Percentiles rank a stretch among this genome's conserved stretches.
These are phyloP conservation scores for Yamadazyma philogaea DNA, from an alignment of 805 yeast genomes.

Conservation along the genomic window DNA sequence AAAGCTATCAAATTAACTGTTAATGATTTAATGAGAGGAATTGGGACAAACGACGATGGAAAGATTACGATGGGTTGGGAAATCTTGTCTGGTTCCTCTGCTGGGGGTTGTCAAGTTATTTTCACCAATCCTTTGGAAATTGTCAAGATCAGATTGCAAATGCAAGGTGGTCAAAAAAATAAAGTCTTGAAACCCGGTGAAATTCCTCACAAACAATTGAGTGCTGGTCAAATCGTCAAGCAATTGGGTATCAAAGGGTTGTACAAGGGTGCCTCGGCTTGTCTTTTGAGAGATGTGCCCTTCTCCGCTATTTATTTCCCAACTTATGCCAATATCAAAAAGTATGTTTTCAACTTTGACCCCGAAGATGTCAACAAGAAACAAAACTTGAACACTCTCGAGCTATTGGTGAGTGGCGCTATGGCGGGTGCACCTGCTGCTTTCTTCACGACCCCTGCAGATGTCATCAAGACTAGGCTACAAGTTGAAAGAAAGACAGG, in stretches of 20 bases:
- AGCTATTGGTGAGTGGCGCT: constrained; percentile 83
- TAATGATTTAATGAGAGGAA: constrained; percentile 79
- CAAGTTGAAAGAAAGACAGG: constrained; percentile 80
- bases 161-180: constrained; percentile 69
- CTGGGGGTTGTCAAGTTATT: constrained; percentile 95
- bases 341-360: constrained; percentile 76
- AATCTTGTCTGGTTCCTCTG: constrained; percentile 83
- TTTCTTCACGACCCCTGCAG: constrained; percentile 92
- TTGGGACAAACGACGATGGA: constrained; percentile 51
- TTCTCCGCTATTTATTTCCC: constrained; percentile 97
- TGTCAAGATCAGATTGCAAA: constrained; percentile 91
- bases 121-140: constrained; percentile 96
- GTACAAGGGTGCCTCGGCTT: constrained; percentile 89
- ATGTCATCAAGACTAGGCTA: constrained; percentile 91
- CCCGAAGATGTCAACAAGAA: constrained; percentile 61
- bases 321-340: constrained; percentile 89
- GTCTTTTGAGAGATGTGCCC: constrained; percentile 92
- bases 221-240: constrained; percentile 70
- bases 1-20: constrained; percentile 95
- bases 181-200: constrained; percentile 29
- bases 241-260: constrained; percentile 81
- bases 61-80: constrained; percentile 57
- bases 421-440: constrained; percentile 98
- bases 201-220: constrained; percentile 41
- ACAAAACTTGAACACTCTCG: constrained; percentile 71